These are phyloP conservation scores for Cichorium intybus DNA, from an alignment of 140 eudicot genomes.

Conservation along the genomic window DNA sequence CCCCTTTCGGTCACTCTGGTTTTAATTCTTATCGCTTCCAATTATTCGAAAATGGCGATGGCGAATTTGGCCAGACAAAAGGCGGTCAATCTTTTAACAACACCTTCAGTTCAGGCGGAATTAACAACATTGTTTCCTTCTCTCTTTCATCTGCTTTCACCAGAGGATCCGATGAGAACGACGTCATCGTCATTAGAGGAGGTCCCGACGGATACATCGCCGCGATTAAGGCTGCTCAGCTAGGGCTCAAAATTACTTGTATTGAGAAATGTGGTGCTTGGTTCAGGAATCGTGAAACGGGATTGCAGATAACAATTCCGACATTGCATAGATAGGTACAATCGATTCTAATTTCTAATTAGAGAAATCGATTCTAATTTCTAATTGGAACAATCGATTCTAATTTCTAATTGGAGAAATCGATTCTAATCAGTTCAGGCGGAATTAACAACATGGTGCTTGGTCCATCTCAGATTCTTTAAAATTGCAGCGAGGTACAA, in stretches of 20 bases:
- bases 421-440: too few relatives aligned
- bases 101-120: slow-evolving; percentile 7
- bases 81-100: slow-evolving; percentile 31
- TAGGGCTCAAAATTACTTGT: slow-evolving; percentile 84
- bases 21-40: neutral
- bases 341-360: too few relatives aligned
- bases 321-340: too few relatives aligned
- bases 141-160: slow-evolving; percentile 28
- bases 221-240: slow-evolving; percentile 88
- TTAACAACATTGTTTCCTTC: slow-evolving; percentile 28
- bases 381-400: too few relatives aligned
- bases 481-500: too few relatives aligned
- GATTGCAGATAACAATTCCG: too few relatives aligned
- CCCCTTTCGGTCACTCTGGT: too few relatives aligned
- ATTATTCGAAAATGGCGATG: slow-evolving; percentile 53
- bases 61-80: slow-evolving; percentile 54
- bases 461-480: too few relatives aligned
- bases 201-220: slow-evolving; percentile 95
- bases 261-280: slow-evolving; percentile 86
- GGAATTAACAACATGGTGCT: too few relatives aligned
- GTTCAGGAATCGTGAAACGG: too few relatives aligned
- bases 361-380: too few relatives aligned
- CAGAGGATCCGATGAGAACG: slow-evolving; percentile 72
- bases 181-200: slow-evolving; percentile 79
- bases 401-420: too few relatives aligned